phyloP scores from a whole-genome alignment of 73 alveolate genomes.

The Paramecium tetraurelia region DNA sequence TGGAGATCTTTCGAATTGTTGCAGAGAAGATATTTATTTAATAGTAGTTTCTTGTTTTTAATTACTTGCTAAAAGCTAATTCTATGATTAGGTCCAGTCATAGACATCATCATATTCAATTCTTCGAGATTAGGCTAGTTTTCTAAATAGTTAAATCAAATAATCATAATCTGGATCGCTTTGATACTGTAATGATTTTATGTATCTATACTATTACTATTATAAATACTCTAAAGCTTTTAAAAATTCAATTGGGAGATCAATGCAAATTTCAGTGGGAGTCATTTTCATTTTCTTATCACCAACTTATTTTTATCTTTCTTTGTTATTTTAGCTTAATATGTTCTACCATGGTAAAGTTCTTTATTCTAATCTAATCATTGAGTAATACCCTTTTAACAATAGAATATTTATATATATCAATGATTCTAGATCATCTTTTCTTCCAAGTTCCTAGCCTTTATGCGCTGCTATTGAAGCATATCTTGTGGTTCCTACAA shows the following conservation, averaged over 20 bases:
- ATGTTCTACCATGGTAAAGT: slow-evolving; percentile 60
- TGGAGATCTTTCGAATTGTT: neutral
- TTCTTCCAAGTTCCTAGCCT: slow-evolving; percentile 74
- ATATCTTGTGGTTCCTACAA: slow-evolving; percentile 76
- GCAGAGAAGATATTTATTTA: neutral
- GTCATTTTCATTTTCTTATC: slow-evolving; percentile 47
- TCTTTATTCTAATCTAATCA: neutral
- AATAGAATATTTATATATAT: slow-evolving; percentile 66
- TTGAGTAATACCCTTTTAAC: slow-evolving; percentile 51
- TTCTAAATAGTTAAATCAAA: neutral
- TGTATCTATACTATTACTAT: neutral
- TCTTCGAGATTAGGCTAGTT: neutral
- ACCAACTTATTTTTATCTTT: slow-evolving; percentile 31
- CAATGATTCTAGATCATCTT: slow-evolving; percentile 74
- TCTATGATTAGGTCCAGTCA: neutral
- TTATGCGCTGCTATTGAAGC: slow-evolving; percentile 79
- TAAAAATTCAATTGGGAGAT: slow-evolving; percentile 13
- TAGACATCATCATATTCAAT: slow-evolving; percentile 9
- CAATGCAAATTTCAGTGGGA: neutral
- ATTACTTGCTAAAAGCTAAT: neutral
- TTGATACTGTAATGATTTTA: slow-evolving; percentile 4
- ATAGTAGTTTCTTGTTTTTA: neutral
- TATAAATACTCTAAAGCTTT: neutral
- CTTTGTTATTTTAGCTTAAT: slow-evolving; percentile 47
- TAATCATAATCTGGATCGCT: slow-evolving; percentile 57